Evolutionary conservation across 139 green algal species (phyloP).

Genomic region (Micractinium conductrix): DNA sequence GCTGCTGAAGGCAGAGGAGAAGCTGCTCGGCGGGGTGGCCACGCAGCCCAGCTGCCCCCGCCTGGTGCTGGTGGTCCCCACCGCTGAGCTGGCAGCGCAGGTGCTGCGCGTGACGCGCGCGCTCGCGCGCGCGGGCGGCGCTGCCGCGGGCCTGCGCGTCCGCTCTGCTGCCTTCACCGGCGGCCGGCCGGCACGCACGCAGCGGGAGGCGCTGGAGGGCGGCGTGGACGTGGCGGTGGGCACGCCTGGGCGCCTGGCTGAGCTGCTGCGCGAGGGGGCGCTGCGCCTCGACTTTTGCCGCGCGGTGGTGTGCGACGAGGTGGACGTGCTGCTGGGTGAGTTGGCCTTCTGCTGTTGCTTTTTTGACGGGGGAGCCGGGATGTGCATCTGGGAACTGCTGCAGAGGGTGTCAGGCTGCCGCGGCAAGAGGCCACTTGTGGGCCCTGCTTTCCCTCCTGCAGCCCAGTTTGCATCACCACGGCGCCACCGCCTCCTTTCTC

Average conservation of each 20-base stretch:
- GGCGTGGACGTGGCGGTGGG: constrained; percentile 86
- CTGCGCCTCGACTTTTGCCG: constrained; percentile 60
- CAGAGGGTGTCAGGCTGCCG: not conserved
- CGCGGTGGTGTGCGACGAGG: constrained; percentile 87
- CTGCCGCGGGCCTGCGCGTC: constrained; percentile 28
- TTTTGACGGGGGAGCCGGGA: too few relatives aligned
- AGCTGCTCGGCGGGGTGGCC: constrained; percentile 26
- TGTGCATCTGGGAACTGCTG: too few relatives aligned
- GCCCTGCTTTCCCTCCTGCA: not conserved
- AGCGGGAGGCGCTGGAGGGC: constrained; percentile 63
- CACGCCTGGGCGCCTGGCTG: constrained; percentile 75
- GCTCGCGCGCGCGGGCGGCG: constrained; percentile 31
- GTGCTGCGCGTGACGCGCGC: constrained; percentile 53
- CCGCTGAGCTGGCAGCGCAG: constrained; percentile 63
- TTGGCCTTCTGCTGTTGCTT: not conserved
- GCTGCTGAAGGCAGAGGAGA: constrained; percentile 58
- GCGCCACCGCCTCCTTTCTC: too few relatives aligned
- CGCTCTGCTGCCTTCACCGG: constrained; percentile 69
- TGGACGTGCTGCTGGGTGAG: constrained; percentile 86
- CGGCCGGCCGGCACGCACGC: constrained; percentile 66
- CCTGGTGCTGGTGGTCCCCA: constrained; percentile 72
- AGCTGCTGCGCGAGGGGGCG: constrained; percentile 57
- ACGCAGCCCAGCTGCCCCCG: constrained; percentile 46
- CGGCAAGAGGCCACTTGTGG: not conserved
- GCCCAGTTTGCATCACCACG: too few relatives aligned